Percentiles rank a stretch among this genome's conserved stretches.
These are phyloP conservation scores for Metschnikowia corniflorae DNA, from an alignment of 805 yeast species.

Conservation along the genomic window DNA sequence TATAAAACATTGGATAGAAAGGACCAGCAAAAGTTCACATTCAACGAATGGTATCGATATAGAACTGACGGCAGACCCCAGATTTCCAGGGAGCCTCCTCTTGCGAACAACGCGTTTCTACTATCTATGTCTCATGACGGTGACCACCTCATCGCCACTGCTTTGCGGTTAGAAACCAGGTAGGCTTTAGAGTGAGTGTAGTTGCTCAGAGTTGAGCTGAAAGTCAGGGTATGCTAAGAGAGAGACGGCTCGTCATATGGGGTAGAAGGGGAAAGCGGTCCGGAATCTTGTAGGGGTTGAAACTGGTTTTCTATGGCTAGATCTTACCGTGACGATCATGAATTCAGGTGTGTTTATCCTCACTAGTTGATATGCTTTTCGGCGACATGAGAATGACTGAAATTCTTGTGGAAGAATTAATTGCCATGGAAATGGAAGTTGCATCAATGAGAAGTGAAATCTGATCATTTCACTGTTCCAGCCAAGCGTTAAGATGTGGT, in stretches of 20 bases:
- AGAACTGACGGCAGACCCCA: conserved; percentile 45
- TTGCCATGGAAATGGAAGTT: conserved; percentile 69
- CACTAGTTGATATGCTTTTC: conserved; percentile 71
- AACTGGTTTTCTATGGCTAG: no score
- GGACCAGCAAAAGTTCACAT: conserved; percentile 51
- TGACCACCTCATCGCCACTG: conserved; percentile 54
- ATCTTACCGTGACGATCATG: no score
- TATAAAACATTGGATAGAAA: conserved; percentile 52
- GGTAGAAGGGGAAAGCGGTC: no score
- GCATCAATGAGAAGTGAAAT: conserved; percentile 70
- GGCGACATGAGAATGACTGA: conserved; percentile 56
- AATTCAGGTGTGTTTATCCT: no score
- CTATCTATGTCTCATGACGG: conserved; percentile 65
- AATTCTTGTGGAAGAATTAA: conserved; percentile 66
- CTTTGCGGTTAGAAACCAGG: no score
- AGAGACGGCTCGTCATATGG: no score
- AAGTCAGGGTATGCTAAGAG: no score
- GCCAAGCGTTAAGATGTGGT: conserved; percentile 73
- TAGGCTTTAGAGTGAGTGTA: no score
- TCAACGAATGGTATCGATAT: conserved; percentile 57
- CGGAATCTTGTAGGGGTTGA: no score
- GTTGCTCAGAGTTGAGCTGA: no score
- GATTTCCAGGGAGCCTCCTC: conserved; percentile 27
- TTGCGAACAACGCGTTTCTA: conserved; percentile 44
- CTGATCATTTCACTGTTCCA: conserved; percentile 58